Conservation (phyloP, 2,329 filamentous ascomycete genomes). For the Penicillium brevicompactum region DNA sequence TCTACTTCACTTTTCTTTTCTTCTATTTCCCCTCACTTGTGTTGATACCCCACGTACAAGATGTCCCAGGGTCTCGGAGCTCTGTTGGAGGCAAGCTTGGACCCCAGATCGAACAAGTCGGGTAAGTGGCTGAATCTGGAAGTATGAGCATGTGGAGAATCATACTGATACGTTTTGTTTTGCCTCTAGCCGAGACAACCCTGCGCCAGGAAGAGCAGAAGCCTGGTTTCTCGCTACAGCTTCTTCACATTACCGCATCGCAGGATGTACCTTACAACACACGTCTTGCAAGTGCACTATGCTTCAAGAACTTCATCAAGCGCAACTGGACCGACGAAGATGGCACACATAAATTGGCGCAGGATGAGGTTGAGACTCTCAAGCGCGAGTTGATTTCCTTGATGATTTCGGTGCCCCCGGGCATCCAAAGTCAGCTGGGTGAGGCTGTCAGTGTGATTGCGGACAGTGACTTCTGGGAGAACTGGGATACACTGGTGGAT, state of each 20-base stretch:
- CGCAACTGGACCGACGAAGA: conserved; percentile 95
- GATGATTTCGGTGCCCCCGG: conserved; percentile 88
- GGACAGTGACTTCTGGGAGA: conserved; percentile 94
- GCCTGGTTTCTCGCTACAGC: conserved; percentile 81
- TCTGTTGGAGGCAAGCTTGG: conserved; percentile 85
- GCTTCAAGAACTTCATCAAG: conserved; percentile 98
- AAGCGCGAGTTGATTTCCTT: conserved; percentile 93
- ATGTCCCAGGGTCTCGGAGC: conserved; percentile 65
- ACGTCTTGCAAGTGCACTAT: conserved; percentile 82
- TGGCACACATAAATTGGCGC: conserved; percentile 84
- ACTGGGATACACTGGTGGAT: conserved; percentile 94
- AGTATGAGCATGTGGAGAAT: neutral
- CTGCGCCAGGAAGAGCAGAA: conserved; percentile 79
- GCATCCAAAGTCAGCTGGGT: conserved; percentile 89
- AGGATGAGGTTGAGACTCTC: conserved; percentile 82
- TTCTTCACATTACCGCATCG: conserved; percentile 88
- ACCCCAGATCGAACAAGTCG: conserved; percentile 85
- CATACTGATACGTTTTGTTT: conserved; percentile 2
- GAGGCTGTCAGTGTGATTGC: conserved; percentile 97
- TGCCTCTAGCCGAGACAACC: conserved; percentile 70
- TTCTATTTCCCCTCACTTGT: conserved; percentile 15
- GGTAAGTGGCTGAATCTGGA: conserved; percentile 56
- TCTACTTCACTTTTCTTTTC: conserved; percentile 7
- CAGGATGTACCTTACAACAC: conserved; percentile 72
- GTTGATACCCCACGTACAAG: conserved; percentile 35